These are phyloP conservation scores for Xylaria castorea DNA, from an alignment of 495 filamentous ascomycete genomes.

Conservation along the genomic window DNA sequence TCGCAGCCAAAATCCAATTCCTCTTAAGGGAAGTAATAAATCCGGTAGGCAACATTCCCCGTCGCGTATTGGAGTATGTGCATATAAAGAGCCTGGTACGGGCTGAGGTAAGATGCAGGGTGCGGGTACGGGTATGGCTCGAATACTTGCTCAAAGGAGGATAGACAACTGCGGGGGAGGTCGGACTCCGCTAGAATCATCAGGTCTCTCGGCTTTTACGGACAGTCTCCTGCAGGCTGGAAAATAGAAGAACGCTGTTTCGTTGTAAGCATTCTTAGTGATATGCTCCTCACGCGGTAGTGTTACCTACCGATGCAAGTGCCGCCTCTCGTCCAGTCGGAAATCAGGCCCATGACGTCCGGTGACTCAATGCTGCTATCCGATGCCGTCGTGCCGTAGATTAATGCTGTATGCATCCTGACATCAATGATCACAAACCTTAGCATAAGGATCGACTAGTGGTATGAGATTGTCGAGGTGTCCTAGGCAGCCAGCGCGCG, in stretches of 20 bases:
- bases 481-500: not conserved
- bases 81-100: not conserved
- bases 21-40: not conserved
- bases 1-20: not conserved
- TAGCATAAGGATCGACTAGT: not conserved
- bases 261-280: not conserved
- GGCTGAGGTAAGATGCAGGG: not conserved
- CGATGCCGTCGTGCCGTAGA: not conserved
- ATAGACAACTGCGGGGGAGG: conserved; percentile 18
- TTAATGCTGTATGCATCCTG: not conserved
- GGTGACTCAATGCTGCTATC: not conserved
- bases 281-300: not conserved
- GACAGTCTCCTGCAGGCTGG: not conserved
- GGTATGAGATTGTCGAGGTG: not conserved
- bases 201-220: not conserved
- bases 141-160: not conserved
- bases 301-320: conserved; percentile 22
- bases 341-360: not conserved
- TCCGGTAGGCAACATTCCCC: not conserved
- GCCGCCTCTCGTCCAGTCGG: not conserved
- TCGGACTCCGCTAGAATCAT: not conserved
- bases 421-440: not conserved
- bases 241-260: not conserved
- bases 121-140: not conserved
- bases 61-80: not conserved